These are phyloP conservation scores for Tetrahymena thermophila DNA, from an alignment of 73 alveolate species.

Conservation along the genomic window DNA sequence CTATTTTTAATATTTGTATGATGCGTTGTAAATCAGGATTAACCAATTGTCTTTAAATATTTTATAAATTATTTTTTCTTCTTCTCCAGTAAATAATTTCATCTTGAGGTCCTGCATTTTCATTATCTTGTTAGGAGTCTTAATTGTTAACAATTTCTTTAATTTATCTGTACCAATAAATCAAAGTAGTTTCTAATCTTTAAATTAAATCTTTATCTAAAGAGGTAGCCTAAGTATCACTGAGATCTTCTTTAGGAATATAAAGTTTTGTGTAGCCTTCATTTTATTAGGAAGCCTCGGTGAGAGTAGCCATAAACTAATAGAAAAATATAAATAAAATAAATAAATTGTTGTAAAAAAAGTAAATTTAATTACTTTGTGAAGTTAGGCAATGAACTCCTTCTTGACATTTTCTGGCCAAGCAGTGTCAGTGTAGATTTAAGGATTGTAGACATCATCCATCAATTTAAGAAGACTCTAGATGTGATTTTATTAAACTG, in stretches of 20 bases:
- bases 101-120: slow-evolving; percentile 82
- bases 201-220: slow-evolving; percentile 95
- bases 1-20: slow-evolving; percentile 57
- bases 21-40: slow-evolving; percentile 81
- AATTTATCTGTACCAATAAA: slow-evolving; percentile 97
- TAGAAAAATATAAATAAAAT: too few relatives aligned
- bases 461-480: slow-evolving; percentile 85
- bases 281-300: slow-evolving; percentile 86
- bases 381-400: slow-evolving; percentile 94
- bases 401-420: slow-evolving; percentile 99
- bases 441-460: slow-evolving; percentile 84
- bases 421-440: slow-evolving; percentile 66
- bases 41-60: slow-evolving; percentile 63
- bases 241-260: slow-evolving; percentile 95
- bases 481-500: slow-evolving; percentile 83
- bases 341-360: too few relatives aligned
- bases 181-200: slow-evolving; percentile 93
- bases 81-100: slow-evolving; percentile 78
- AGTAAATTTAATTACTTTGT: slow-evolving; percentile 41
- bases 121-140: slow-evolving; percentile 77
- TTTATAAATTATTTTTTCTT: slow-evolving; percentile 69
- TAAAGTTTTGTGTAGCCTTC: slow-evolving; percentile 90
- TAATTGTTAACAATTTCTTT: slow-evolving; percentile 93
- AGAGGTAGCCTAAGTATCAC: slow-evolving; percentile 90
- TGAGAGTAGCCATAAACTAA: slow-evolving; percentile 83